Evolutionary conservation across 306 rosid species (phyloP).

Genomic region (Cucurbita moschata): DNA sequence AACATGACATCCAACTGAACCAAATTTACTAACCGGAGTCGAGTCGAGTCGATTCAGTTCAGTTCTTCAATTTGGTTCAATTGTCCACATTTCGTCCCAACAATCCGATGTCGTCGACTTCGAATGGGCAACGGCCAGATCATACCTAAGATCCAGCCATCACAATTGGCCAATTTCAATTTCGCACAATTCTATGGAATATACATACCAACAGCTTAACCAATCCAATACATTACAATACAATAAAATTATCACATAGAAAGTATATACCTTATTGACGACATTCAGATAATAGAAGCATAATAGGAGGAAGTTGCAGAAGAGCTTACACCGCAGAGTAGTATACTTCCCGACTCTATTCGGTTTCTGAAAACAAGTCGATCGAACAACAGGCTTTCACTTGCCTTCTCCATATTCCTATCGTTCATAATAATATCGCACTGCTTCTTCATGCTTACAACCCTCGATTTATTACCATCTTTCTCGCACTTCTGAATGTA

Average conservation of each 20-base stretch:
- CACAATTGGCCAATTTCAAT: too few relatives aligned
- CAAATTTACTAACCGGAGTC: too few relatives aligned
- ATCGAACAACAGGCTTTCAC: conserved; percentile 41
- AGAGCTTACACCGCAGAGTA: conserved; percentile 38
- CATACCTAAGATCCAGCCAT: too few relatives aligned
- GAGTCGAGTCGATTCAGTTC: too few relatives aligned
- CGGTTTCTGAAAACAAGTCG: conserved; percentile 34
- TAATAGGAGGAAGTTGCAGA: conserved; percentile 19
- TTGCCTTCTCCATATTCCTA: conserved; percentile 23
- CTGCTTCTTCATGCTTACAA: conserved; percentile 21
- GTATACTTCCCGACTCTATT: conserved; percentile 47
- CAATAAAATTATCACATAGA: too few relatives aligned
- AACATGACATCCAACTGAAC: too few relatives aligned
- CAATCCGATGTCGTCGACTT: too few relatives aligned
- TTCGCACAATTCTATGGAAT: neutral
- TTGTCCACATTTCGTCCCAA: too few relatives aligned
- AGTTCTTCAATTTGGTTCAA: too few relatives aligned
- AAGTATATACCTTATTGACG: too few relatives aligned
- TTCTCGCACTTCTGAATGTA: conserved; percentile 42
- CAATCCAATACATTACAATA: neutral
- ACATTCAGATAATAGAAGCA: conserved; percentile 8
- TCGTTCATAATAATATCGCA: conserved; percentile 16
- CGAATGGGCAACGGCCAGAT: neutral
- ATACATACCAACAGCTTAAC: neutral
- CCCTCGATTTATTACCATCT: conserved; percentile 15